Percentiles rank a stretch among this genome's conserved stretches.
phyloP scores from a whole-genome alignment of 2,329 filamentous ascomycete species.

The Sporothrix brasiliensis region DNA sequence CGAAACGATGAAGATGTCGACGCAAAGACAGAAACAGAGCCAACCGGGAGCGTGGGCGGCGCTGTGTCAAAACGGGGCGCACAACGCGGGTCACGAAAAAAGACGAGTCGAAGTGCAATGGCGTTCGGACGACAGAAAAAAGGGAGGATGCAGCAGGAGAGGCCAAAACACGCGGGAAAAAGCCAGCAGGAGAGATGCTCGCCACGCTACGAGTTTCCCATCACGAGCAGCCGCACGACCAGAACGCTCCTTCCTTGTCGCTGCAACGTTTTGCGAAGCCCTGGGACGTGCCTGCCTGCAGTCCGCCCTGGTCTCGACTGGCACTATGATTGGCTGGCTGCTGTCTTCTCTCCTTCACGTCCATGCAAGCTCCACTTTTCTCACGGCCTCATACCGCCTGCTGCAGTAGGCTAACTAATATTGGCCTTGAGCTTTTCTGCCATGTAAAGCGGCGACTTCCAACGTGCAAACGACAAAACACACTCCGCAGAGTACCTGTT shows the following conservation, averaged over 20 bases:
- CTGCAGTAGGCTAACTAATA: conserved; percentile 22
- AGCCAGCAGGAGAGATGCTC: conserved; percentile 23
- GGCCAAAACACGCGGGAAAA: conserved; percentile 28
- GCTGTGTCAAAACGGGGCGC: not conserved
- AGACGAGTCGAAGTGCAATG: not conserved
- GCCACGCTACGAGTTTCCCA: conserved; percentile 31
- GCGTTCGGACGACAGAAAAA: conserved; percentile 5
- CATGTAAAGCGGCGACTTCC: not conserved
- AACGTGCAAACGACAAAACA: not conserved
- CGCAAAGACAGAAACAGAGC: not conserved
- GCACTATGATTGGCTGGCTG: not conserved
- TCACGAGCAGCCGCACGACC: conserved; percentile 26
- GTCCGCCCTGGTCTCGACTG: too few relatives aligned
- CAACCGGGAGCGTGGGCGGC: not conserved
- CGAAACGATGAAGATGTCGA: not conserved
- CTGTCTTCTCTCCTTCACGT: not conserved
- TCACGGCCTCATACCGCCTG: not conserved
- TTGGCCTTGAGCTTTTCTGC: conserved; percentile 15
- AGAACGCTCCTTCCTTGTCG: conserved; percentile 4
- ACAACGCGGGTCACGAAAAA: not conserved
- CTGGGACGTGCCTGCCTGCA: conserved; percentile 7
- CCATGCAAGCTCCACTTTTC: not conserved
- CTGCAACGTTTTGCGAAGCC: not conserved
- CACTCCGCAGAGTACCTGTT: not conserved
- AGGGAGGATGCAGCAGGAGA: conserved; percentile 29